phyloP scores from a whole-genome alignment of 192 early-diverging fungal genomes.

The Pilaira anomala region DNA sequence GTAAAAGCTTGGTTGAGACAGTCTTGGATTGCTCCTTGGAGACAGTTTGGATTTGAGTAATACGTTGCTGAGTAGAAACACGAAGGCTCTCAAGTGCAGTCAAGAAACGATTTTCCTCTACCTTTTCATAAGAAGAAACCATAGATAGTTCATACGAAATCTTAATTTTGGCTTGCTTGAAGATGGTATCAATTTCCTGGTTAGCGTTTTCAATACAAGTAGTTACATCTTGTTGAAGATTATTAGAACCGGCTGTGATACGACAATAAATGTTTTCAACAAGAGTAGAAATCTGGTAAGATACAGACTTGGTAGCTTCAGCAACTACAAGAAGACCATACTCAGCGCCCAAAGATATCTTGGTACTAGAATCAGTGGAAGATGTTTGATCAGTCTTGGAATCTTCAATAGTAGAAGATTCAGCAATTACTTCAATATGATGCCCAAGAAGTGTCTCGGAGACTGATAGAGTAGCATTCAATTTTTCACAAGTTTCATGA shows the following conservation, averaged over 20 bases:
- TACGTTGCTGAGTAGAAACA: conserved; percentile 10
- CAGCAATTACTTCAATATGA: conserved; percentile 15
- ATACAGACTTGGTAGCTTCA: conserved; percentile 14
- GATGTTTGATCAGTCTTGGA: neutral
- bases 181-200: conserved; percentile 4
- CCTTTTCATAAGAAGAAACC: conserved; percentile 11
- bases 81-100: conserved; percentile 5
- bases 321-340: conserved; percentile 11
- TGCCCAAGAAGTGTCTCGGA: conserved; percentile 17
- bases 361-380: neutral
- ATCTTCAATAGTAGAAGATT: neutral
- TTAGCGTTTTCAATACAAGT: neutral
- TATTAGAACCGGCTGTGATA: neutral
- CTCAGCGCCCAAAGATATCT: conserved; percentile 9
- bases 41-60: conserved; percentile 16
- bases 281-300: conserved; percentile 1
- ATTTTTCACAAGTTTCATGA: neutral
- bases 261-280: conserved; percentile 7
- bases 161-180: conserved; percentile 17
- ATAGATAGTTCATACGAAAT: neutral
- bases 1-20: conserved; percentile 14
- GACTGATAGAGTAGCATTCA: neutral
- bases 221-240: conserved; percentile 5
- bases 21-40: conserved; percentile 1
- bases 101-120: conserved; percentile 10